A percentile compares a stretch with the other conserved stretches of the same genome.
Evolutionary conservation across 345 rosid species (phyloP).

Genomic region (Psidium guajava): DNA sequence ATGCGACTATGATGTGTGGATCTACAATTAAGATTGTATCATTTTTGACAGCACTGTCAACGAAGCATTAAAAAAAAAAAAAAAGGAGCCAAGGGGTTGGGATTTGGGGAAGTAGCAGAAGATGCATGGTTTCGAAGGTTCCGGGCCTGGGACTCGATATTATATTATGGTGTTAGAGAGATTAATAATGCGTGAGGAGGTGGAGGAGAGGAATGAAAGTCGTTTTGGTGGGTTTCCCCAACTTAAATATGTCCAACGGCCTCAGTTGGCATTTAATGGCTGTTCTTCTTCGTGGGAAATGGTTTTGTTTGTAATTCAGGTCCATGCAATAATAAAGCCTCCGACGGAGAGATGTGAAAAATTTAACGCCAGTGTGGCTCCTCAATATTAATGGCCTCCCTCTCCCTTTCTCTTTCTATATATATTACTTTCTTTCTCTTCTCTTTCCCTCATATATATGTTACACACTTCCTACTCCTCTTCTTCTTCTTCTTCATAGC

Average conservation of each 20-base stretch:
- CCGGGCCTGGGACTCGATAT: not conserved
- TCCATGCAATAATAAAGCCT: not conserved
- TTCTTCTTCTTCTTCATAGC: not conserved
- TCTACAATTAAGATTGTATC: no score
- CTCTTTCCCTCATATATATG: not conserved
- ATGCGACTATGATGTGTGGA: no score
- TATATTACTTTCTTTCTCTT: not conserved
- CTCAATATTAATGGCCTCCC: not conserved
- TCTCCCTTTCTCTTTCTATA: not conserved
- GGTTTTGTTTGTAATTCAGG: not conserved
- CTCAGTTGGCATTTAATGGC: slow-evolving; percentile 1
- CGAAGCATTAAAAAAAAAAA: no score
- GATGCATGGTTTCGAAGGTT: not conserved
- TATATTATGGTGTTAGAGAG: no score
- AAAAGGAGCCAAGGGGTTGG: no score
- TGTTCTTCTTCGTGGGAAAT: not conserved
- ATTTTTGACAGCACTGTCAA: no score
- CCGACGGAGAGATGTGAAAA: not conserved
- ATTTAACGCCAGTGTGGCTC: not conserved
- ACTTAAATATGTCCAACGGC: not conserved
- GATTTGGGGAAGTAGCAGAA: not conserved
- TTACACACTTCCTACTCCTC: not conserved
- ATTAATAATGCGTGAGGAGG: no score
- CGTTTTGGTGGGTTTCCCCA: not conserved
- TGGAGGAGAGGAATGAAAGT: not conserved